Conservation (phyloP, 768 basidiomycete genomes). For the Pisolithus orientalis region DNA sequence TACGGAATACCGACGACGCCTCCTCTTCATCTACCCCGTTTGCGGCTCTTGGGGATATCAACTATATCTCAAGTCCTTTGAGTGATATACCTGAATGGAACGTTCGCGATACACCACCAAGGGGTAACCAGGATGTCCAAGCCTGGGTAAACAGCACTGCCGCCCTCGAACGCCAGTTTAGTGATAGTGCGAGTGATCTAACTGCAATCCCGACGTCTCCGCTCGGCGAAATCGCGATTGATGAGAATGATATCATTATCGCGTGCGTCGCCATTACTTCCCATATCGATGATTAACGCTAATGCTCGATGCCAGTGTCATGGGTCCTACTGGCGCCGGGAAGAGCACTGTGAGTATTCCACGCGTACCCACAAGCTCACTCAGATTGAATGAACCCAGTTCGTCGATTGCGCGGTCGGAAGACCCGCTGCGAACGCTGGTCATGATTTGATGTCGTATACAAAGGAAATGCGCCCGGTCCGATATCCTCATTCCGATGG, state of each 20-base stretch:
- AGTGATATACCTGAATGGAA: too few relatives aligned
- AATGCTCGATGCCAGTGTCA: neutral
- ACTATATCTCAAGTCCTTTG: too few relatives aligned
- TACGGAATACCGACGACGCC: too few relatives aligned
- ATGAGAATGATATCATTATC: neutral
- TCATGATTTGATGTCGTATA: conserved; percentile 17
- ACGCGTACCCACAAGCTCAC: neutral
- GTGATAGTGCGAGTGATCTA: too few relatives aligned
- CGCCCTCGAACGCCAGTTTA: too few relatives aligned
- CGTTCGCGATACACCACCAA: too few relatives aligned
- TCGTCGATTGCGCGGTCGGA: neutral
- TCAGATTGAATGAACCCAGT: neutral
- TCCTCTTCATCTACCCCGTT: too few relatives aligned
- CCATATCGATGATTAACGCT: neutral
- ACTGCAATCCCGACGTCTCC: too few relatives aligned
- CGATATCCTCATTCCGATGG: conserved; percentile 12
- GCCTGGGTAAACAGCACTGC: too few relatives aligned
- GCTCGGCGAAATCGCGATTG: neutral
- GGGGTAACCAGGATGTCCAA: too few relatives aligned
- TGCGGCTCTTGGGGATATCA: too few relatives aligned
- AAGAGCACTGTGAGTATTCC: neutral
- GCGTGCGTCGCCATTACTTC: neutral
- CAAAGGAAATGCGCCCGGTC: conserved; percentile 13
- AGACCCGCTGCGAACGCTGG: neutral
- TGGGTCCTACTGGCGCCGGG: conserved; percentile 1